Evolutionary conservation across 306 rosid genomes (phyloP).

Genomic region (Sesbania bispinosa): DNA sequence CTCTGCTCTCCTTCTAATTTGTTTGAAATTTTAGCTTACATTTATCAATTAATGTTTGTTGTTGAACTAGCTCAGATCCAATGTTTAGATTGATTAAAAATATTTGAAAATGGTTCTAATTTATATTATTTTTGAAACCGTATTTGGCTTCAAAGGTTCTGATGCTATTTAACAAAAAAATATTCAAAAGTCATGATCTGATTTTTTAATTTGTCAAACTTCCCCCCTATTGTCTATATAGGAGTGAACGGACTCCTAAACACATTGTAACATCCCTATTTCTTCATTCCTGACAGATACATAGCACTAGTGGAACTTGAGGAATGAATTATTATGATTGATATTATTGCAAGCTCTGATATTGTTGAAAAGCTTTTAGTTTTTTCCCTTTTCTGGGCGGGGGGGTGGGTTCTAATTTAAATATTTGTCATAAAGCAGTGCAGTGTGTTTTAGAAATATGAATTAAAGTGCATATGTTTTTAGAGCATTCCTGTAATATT

Average conservation of each 20-base stretch:
- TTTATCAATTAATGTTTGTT: conserved; percentile 10
- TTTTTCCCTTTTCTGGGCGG: background rate
- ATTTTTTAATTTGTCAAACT: background rate
- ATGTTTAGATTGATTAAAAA: background rate
- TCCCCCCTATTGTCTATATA: background rate
- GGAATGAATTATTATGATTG: conserved; percentile 1
- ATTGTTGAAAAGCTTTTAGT: background rate
- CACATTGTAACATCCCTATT: background rate
- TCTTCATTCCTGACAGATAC: background rate
- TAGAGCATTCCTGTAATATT: conserved; percentile 17
- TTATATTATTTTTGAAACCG: background rate
- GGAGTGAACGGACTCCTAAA: background rate
- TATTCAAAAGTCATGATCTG: background rate
- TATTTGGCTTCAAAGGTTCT: background rate
- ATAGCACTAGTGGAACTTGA: background rate
- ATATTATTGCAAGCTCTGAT: conserved; percentile 11
- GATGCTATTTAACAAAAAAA: background rate
- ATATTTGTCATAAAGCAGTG: conserved; percentile 1
- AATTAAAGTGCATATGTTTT: background rate
- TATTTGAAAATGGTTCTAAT: background rate
- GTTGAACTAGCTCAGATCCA: background rate
- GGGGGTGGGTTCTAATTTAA: background rate
- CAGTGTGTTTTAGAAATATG: conserved; percentile 9
- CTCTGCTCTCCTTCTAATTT: background rate
- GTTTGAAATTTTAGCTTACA: background rate